phyloP scores from a whole-genome alignment of 257 asterid species.

The Haberlea rhodopensis region DNA sequence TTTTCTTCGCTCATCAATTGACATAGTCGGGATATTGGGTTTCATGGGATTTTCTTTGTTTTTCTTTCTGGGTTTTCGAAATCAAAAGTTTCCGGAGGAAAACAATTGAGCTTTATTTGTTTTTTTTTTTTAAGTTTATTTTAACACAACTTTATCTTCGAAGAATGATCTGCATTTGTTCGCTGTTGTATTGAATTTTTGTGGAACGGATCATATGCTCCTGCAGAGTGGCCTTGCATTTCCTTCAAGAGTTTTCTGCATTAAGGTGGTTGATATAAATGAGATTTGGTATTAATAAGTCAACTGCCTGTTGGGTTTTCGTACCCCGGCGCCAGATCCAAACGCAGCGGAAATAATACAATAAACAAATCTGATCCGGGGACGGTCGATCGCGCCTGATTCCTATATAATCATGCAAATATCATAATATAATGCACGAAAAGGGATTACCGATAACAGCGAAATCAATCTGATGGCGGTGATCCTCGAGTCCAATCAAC shows the following conservation, averaged over 20 bases:
- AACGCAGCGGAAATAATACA: too few relatives aligned
- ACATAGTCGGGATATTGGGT: too few relatives aligned
- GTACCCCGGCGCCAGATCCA: too few relatives aligned
- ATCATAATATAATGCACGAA: too few relatives aligned
- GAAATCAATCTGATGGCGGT: too few relatives aligned
- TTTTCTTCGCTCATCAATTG: too few relatives aligned
- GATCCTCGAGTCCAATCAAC: too few relatives aligned
- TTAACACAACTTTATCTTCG: slow-evolving; percentile 11
- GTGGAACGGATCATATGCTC: slow-evolving; percentile 37
- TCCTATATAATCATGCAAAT: too few relatives aligned
- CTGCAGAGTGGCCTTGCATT: slow-evolving; percentile 30
- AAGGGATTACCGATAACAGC: too few relatives aligned
- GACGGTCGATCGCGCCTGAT: too few relatives aligned
- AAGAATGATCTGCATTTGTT: slow-evolving; percentile 11
- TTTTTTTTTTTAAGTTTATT: slow-evolving; percentile 2
- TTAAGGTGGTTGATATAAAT: slow-evolving; percentile 33
- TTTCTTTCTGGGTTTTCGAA: slow-evolving; percentile 6
- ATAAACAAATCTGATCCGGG: too few relatives aligned
- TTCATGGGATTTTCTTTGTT: slow-evolving; percentile 23
- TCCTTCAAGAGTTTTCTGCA: slow-evolving; percentile 24
- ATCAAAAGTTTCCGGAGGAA: background rate
- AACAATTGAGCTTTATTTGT: slow-evolving; percentile 11
- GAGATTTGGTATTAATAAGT: background rate
- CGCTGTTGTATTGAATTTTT: slow-evolving; percentile 17
- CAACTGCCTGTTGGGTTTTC: too few relatives aligned